Evolutionary conservation across 2,329 filamentous ascomycete species (phyloP).

Genomic region (Pseudocercospora eumusae): DNA sequence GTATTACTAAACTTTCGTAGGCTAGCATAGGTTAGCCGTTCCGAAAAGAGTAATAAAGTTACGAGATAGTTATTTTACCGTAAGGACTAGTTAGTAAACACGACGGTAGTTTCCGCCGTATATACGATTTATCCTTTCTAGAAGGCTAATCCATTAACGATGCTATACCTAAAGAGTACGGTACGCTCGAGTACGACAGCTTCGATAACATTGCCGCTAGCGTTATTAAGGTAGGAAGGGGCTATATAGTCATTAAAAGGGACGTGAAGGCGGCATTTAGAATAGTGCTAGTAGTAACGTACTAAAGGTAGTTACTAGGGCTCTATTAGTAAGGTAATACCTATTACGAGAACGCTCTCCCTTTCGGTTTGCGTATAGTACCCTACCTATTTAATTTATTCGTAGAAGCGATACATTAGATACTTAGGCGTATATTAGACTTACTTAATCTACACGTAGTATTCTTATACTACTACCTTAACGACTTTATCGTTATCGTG

Average conservation of each 20-base stretch:
- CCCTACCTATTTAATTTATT: background rate
- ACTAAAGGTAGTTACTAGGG: background rate
- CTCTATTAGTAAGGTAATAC: background rate
- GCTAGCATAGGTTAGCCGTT: too few relatives aligned
- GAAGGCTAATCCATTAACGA: background rate
- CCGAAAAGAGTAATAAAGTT: too few relatives aligned
- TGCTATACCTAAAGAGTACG: background rate
- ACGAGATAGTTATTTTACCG: background rate
- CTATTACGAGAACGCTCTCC: background rate
- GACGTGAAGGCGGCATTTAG: background rate
- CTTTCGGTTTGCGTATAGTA: background rate
- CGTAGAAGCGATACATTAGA: background rate
- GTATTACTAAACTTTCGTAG: background rate
- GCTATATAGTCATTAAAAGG: background rate
- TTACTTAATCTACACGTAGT: background rate
- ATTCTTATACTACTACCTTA: background rate
- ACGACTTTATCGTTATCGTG: background rate
- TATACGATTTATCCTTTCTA: background rate
- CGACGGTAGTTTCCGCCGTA: background rate
- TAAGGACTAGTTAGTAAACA: background rate
- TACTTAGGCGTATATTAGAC: background rate
- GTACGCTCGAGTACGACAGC: background rate
- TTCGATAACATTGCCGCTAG: background rate
- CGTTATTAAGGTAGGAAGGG: background rate
- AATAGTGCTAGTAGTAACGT: background rate